Evolutionary conservation across 305 asterid species (phyloP), one percentile per base, ranked within the genome.

Genomic region (Petunia hybrid): DNA sequence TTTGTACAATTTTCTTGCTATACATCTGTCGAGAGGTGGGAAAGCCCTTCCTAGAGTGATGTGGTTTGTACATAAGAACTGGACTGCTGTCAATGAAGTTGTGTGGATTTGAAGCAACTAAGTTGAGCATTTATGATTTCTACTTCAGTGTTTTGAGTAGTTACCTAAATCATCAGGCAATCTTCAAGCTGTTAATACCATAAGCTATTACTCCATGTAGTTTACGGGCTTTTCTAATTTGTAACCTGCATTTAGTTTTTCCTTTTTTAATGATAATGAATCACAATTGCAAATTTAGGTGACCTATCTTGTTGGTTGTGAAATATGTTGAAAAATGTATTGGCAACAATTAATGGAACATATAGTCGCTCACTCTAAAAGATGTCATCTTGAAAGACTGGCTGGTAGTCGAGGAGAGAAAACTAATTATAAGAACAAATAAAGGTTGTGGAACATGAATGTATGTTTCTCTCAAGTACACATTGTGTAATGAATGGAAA

Each of bases 31-130:
- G 36, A 51, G 61, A 51, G 78, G 62, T 48, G 78, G 13, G 9
- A 31, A 46, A 71, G 45, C 78, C 3, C 31, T 71, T 6, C 48
- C 42, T 48, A 5, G 78, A 55, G 78, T 12, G 48, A 55, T 53
- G n/a, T 74, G 45, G 14, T 74, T 74, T 74, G 78, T 74, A 74
- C 78, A 74, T 74, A 53, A 74, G 63, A 53, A 53, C 64, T 12
- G 14, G 36, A 36, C 64, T 74, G 63, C 64, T 74, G 63, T 53
- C 48, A 53, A 74, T 74, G 64, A 51, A 63, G 5, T 22, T 22
- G 31, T 74, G 48, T 73, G 78, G 7, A 48, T 48, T 71, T 71
- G 78, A 71, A 48, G 41, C 76, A 69, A 40, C 76, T 51, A 51
- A 48, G 62, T 48, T 71, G 36, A 46, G 61, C 77, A 46, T 71